These are phyloP conservation scores for Catharanthus roseus DNA, from an alignment of 257 asterid genomes.

Conservation along the genomic window DNA sequence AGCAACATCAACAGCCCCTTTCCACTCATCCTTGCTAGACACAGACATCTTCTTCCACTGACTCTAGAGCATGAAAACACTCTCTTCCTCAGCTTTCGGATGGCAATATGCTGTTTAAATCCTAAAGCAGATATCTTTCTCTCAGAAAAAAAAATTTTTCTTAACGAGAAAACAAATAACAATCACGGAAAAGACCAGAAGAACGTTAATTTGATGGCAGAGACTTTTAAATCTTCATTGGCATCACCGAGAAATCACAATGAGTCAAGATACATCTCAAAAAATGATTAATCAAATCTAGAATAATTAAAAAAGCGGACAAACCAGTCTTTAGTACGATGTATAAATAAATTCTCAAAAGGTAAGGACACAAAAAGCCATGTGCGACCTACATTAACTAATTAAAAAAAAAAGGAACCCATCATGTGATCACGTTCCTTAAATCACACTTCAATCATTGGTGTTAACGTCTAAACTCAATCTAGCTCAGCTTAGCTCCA, in stretches of 20 bases:
- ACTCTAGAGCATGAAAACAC: slow-evolving; percentile 16
- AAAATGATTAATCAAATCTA: background rate
- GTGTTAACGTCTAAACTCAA: background rate
- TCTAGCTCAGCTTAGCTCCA: background rate
- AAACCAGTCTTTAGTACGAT: background rate
- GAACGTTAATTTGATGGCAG: background rate
- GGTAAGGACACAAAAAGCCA: slow-evolving; percentile 6
- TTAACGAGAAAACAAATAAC: background rate
- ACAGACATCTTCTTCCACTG: slow-evolving; percentile 35
- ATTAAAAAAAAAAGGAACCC: background rate
- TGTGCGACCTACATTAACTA: slow-evolving; percentile 6
- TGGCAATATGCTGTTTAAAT: slow-evolving; percentile 2
- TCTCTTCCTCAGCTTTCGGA: background rate
- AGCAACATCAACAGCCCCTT: slow-evolving; percentile 39
- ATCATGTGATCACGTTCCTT: slow-evolving; percentile 3
- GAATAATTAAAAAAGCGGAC: background rate
- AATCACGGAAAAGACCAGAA: background rate
- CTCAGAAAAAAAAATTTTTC: background rate
- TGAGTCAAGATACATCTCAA: background rate
- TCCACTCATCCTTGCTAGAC: slow-evolving; percentile 47
- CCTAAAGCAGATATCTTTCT: background rate
- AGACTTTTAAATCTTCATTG: background rate
- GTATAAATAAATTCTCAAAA: background rate
- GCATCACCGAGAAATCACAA: background rate
- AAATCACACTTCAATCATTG: background rate